These are phyloP conservation scores for Gossypium aridum DNA, from an alignment of 441 rosid genomes.

Conservation along the genomic window DNA sequence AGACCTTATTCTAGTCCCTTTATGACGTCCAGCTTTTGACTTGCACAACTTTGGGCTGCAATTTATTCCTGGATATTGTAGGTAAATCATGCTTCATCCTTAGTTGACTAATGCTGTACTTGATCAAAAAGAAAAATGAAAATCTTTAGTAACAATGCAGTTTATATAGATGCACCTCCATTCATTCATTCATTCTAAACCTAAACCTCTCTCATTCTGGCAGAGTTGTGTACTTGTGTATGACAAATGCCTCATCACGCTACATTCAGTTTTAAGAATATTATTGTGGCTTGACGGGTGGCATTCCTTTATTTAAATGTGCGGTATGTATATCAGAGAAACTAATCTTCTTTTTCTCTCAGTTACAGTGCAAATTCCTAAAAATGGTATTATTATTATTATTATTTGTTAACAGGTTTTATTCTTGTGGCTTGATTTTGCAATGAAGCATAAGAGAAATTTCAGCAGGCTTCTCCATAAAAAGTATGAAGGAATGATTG, in stretches of 20 bases:
- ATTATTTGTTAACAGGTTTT: slow-evolving; percentile 31
- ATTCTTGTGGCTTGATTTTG: slow-evolving; percentile 41
- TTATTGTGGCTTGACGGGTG: slow-evolving; percentile 58
- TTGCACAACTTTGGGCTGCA: slow-evolving; percentile 53
- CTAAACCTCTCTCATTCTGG: slow-evolving; percentile 6
- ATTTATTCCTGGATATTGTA: slow-evolving; percentile 37
- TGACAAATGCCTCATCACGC: slow-evolving; percentile 53
- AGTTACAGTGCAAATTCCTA: not conserved
- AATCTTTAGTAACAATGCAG: not conserved
- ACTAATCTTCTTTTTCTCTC: not conserved
- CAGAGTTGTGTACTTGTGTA: slow-evolving; percentile 43
- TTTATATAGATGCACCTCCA: not conserved
- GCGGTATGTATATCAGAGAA: slow-evolving; percentile 32
- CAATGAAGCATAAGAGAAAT: slow-evolving; percentile 43
- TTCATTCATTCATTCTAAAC: not conserved
- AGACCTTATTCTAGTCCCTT: slow-evolving; percentile 48
- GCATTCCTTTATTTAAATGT: slow-evolving; percentile 42
- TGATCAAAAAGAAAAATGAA: not conserved
- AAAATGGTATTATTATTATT: not conserved
- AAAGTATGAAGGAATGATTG: slow-evolving; percentile 25
- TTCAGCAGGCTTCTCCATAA: slow-evolving; percentile 31
- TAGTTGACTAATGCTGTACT: not conserved
- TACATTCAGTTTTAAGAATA: slow-evolving; percentile 37
- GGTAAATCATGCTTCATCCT: slow-evolving; percentile 27
- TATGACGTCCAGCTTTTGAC: slow-evolving; percentile 47